Evolutionary conservation across 31 red algal species (phyloP).

Genomic region (Odonthalia washingtoniensis): DNA sequence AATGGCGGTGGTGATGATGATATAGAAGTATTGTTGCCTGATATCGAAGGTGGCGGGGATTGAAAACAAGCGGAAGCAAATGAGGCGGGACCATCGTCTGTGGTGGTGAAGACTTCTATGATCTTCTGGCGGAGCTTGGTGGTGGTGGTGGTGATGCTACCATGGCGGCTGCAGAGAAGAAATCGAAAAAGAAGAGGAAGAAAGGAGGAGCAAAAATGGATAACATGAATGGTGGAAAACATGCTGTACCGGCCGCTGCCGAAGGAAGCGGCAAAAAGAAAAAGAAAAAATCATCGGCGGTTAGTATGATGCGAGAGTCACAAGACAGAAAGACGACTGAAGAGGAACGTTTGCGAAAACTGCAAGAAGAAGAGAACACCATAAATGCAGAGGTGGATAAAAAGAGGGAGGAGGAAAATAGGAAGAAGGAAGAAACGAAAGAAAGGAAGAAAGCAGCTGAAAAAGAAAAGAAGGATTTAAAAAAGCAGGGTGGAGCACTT

Average conservation of each 20-base stretch:
- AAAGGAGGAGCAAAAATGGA: conserved; percentile 71
- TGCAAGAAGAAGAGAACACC: too few species aligned
- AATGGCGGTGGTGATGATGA: conserved; percentile 4
- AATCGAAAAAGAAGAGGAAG: conserved; percentile 89
- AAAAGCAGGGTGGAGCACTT: too few species aligned
- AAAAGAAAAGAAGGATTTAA: too few species aligned
- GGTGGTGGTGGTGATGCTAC: conserved; percentile 23
- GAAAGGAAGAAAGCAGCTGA: too few species aligned
- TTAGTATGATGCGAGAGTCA: too few species aligned
- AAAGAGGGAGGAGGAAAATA: too few species aligned
- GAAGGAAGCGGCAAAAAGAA: conserved; percentile 77
- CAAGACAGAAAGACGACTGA: too few species aligned
- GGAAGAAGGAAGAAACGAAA: too few species aligned
- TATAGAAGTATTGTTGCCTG: conserved; percentile 32
- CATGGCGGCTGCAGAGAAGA: conserved; percentile 47
- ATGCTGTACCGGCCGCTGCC: conserved; percentile 49
- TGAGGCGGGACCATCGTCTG: neutral
- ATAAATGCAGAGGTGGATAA: too few species aligned
- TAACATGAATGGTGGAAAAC: conserved; percentile 11
- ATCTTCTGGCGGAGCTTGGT: conserved; percentile 34
- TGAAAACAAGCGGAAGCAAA: neutral
- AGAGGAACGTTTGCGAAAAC: too few species aligned
- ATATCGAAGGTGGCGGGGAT: conserved; percentile 27
- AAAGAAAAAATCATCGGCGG: conserved; percentile 62
- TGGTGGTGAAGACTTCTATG: conserved; percentile 17